Base-by-base conservation (phyloP, 306 rosid species). In the Quercus wislizeni region DNA sequence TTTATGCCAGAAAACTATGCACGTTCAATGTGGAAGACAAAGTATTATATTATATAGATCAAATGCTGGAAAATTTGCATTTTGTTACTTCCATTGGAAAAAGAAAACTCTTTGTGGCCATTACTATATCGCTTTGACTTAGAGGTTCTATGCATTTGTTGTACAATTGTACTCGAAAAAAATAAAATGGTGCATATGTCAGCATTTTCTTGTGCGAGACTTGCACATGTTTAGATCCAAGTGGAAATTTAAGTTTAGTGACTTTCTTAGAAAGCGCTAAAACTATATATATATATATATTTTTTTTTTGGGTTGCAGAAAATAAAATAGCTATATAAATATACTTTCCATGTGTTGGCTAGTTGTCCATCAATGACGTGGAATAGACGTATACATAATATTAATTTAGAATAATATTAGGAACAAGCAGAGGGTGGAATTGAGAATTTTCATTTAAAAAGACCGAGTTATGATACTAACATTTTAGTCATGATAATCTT, bases 281-380 rank as follows among this genome's bases (percentile, higher is more conserved):
- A 19, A 7, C 49, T 33, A 1, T n/a, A n/a, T n/a, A n/a, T n/a
- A n/a, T n/a, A n/a, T n/a, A n/a, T n/a, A n/a, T n/a, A 1, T 30
- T 38, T 35, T 23, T 1, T 38, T 38, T 38, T 6, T 38, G 46
- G 6, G 9, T 67, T 35, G 46, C 33, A 33, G 51, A 19, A 33
- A 18, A 35, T 20, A 78, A 30, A 81, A 78, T 76, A 67, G 20
- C 67, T 64, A 55, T 76, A 82, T 81, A 52, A 71, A 55, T 63
- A 73, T 52, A 73, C 76, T 65, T 28, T 65, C 67, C 89, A 89
- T 86, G 87, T 83, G 88, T 82, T 79, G 82, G 86, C 90, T 87
- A 89, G 88, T 76, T 87, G 89, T 89, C 74, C 31, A 19, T 68
- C 74, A 33, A 61, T 79, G 77, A 75, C 75, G 73, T 56, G 64